These are phyloP conservation scores for Phaeosphaeria sp. DNA, from an alignment of 2,329 filamentous ascomycete species.

Conservation along the genomic window DNA sequence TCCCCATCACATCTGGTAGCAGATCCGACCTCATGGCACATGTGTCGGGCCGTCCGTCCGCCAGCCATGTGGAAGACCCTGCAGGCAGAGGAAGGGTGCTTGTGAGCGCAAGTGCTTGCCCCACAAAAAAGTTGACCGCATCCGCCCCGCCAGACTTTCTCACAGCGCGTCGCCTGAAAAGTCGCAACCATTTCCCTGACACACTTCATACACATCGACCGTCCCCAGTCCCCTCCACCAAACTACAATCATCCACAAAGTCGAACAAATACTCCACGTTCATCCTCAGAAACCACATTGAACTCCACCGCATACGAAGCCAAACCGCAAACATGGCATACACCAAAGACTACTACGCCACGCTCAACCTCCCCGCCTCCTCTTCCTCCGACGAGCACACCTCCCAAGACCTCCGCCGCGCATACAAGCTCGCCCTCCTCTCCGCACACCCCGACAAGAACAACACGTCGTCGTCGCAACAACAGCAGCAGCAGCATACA, in stretches of 20 bases:
- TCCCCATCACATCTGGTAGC: not conserved
- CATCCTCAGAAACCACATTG: not conserved
- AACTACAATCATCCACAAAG: not conserved
- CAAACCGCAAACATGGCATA: slow-evolving; percentile 21
- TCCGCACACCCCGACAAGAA: slow-evolving; percentile 63
- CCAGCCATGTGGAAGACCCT: slow-evolving; percentile 6
- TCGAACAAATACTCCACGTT: not conserved
- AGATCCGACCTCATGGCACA: slow-evolving; percentile 3
- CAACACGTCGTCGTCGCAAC: not conserved
- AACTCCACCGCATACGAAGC: not conserved
- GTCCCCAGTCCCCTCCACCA: not conserved
- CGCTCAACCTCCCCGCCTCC: slow-evolving; percentile 28
- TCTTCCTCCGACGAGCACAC: slow-evolving; percentile 6
- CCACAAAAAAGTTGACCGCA: slow-evolving; percentile 12
- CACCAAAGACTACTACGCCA: slow-evolving; percentile 39
- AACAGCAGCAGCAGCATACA: slow-evolving; percentile 39
- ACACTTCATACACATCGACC: not conserved
- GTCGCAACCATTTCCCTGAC: not conserved
- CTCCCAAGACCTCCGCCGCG: slow-evolving; percentile 33
- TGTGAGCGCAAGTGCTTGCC: slow-evolving; percentile 5
- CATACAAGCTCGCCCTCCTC: slow-evolving; percentile 65
- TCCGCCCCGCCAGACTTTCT: slow-evolving; percentile 17
- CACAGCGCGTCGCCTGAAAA: slow-evolving; percentile 6
- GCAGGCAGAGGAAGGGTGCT: not conserved
- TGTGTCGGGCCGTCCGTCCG: slow-evolving; percentile 7